Base-by-base conservation (phyloP, 2,329 filamentous ascomycete species). In the Boeremia lycopersici region DNA sequence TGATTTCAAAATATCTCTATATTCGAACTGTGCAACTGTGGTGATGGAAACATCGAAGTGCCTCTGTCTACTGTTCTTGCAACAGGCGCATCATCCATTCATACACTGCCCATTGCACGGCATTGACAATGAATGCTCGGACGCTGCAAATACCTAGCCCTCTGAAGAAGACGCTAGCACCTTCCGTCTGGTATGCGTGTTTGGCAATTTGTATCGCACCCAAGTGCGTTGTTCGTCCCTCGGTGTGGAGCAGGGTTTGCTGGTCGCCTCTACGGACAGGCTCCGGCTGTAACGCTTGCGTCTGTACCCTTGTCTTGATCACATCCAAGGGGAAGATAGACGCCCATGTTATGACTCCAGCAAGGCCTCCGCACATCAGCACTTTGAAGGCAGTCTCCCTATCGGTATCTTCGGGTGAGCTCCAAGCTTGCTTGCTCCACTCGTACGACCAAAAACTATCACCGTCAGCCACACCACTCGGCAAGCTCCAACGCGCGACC, bases 311-410 rank as follows among this genome's bases (percentile, higher is more conserved):
- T 2, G 93, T 97, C 78, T 98, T 98, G 69, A 98, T 83, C 41
- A 96, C 88, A 74, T 98, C 93, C 13, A 98, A 77, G 0, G 93
- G 93, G 63, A 96, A 98, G 26, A 98, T 86, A 53, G 89, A 93
- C 4, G 85, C 87, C 93, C 93, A 98, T 0, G 92, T 96, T 34
- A 89, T 84, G 17, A 97, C 84, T 0, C 93, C 93, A 6, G 93
- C 93, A 44, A 97, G 72, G 0, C 93, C 93, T 40, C 93, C 93
- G 64, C 91, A 96, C 1, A 97, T 74, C 6, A 98, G 77, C 15
- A 90, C 84, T 63, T 87, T 89, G 31, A 84, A 76, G 1, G 87
- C 83, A 47, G 77, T 74, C 46, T 80, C 68, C 76, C 81, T 69
- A 17, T 82, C 74, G 11, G 75, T 77, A 51, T 82, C 78, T 2